Conservation (phyloP, 164 flowering plant species). For the Magnolia changhungtana region DNA sequence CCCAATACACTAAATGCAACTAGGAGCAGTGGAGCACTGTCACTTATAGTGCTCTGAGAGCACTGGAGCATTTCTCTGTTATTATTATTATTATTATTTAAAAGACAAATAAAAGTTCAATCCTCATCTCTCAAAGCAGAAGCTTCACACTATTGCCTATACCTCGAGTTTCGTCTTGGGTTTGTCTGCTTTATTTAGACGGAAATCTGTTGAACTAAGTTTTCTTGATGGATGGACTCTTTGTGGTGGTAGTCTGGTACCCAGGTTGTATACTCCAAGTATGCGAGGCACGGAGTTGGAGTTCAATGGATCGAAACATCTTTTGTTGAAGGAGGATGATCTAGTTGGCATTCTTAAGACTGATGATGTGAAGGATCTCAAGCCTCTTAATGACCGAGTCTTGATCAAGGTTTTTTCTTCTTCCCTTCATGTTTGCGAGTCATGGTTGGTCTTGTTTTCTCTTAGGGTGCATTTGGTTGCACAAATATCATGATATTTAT, state of each 20-base stretch:
- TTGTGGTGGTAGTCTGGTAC: slow-evolving; percentile 49
- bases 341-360: slow-evolving; percentile 89
- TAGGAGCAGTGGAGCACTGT: no score
- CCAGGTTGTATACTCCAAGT: slow-evolving; percentile 86
- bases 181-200: background rate
- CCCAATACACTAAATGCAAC: no score
- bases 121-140: no score
- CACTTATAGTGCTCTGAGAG: no score
- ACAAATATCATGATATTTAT: no score
- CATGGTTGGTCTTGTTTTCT: background rate
- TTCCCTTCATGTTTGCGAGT: background rate
- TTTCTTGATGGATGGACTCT: background rate
- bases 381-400: slow-evolving; percentile 82
- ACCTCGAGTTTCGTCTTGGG: background rate
- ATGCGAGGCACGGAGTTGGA: slow-evolving; percentile 93
- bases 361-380: slow-evolving; percentile 81
- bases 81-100: no score
- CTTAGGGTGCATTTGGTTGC: no score
- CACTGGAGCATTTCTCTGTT: no score
- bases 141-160: no score
- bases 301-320: slow-evolving; percentile 70
- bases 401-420: slow-evolving; percentile 59
- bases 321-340: slow-evolving; percentile 89
- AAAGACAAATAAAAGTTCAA: no score
- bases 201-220: background rate